phyloP scores from a whole-genome alignment of 2,329 filamentous ascomycete species.

The Aspergillus phoenicis region DNA sequence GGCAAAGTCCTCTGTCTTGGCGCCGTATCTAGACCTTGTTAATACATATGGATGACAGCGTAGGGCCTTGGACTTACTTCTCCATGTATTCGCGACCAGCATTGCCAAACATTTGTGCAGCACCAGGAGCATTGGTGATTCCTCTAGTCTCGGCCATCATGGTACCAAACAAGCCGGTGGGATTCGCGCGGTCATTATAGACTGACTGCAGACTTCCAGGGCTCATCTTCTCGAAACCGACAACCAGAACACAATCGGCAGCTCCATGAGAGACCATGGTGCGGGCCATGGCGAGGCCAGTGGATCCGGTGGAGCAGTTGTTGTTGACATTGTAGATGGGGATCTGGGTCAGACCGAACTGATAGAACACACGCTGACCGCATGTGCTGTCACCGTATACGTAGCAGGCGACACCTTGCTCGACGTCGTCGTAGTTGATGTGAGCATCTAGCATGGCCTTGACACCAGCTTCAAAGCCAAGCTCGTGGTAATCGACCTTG shows the following conservation, averaged over 20 bases:
- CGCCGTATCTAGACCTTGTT: constrained; percentile 66
- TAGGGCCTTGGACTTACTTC: constrained; percentile 60
- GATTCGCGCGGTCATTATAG: constrained; percentile 83
- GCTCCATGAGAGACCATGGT: constrained; percentile 77
- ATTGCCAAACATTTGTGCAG: constrained; percentile 94
- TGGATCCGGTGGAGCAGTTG: constrained; percentile 96
- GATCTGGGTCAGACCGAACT: constrained; percentile 96
- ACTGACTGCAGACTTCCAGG: constrained; percentile 80
- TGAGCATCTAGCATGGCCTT: constrained; percentile 77
- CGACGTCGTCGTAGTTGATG: constrained; percentile 95
- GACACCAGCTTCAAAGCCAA: constrained; percentile 88
- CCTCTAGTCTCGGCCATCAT: constrained; percentile 87
- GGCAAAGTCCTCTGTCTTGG: constrained; percentile 81
- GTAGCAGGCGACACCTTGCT: constrained; percentile 95
- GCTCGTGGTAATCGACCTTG: constrained; percentile 91
- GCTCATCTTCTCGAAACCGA: constrained; percentile 99
- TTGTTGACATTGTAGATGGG: constrained; percentile 99
- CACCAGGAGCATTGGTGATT: constrained; percentile 76
- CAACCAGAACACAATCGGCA: constrained; percentile 84
- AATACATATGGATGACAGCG: not conserved
- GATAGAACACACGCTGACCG: constrained; percentile 96
- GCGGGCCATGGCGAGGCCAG: constrained; percentile 80
- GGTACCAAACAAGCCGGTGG: constrained; percentile 68
- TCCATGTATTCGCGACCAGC: constrained; percentile 94
- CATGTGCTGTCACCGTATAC: constrained; percentile 95